Base-by-base conservation (phyloP, 1,284 basidiomycete species). In the Omphalotus olearius region DNA sequence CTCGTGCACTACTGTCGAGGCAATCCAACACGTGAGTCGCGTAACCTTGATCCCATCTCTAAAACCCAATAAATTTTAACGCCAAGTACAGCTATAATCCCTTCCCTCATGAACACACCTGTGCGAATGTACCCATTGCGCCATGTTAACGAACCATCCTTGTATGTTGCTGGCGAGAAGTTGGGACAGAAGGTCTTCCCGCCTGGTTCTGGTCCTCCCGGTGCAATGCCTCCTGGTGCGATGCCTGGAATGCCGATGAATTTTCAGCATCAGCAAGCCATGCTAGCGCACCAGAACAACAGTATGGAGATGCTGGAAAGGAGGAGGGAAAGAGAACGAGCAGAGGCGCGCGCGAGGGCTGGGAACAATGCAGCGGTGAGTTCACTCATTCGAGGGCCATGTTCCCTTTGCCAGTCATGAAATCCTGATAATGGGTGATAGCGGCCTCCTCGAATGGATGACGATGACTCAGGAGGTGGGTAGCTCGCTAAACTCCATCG, bases 1-100 rank as follows among this genome's bases (percentile, higher is more conserved):
- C 75, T 91, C 13, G 76, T 89, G 0, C 87, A 91, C 60, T 91
- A 90, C 63, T 72, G 78, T 28, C 76, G 83, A 57, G 83, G 83
- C 3, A 80, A 74, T 26, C 58, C 71, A 11, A 70, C 75, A 47
- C 74, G 86, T 88, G 63, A 65, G 85, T 79, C 53, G 23, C 42
- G 35, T 25, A 3, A 18, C 14, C 26, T 47, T 18, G n/a, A 18
- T 23, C 10, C n/a, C 37, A 23, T 23, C 23, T 36, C 4, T 2
- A 17, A 33, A 16, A 23, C 13, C 41, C 4, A 23, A 43, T n/a
- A n/a, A 13, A 9, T 46, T 30, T 56, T 25, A 48, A 37, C 13
- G 40, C 26, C 33, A 14, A 33, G 47, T n/a, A 14, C 63, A 88
- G 85, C 73, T 43, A 80, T 87, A 53, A 66, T 76, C 1, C 81